These are phyloP conservation scores for Ogataea dorogensis DNA, from an alignment of 805 yeast genomes.

Conservation along the genomic window DNA sequence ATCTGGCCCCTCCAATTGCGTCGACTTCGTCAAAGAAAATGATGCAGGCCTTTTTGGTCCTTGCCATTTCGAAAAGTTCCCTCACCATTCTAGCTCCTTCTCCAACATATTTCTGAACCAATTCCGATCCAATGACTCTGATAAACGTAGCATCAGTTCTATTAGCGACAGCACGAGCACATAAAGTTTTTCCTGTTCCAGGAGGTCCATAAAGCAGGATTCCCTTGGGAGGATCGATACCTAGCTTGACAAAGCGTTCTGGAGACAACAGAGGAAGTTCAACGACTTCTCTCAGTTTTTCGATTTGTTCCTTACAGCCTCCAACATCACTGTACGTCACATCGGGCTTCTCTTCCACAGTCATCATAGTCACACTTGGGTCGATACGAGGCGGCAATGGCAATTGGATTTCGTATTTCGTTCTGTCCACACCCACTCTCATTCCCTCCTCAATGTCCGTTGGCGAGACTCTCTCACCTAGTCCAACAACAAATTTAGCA, in stretches of 20 bases:
- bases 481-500: slow-evolving; percentile 94
- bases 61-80: slow-evolving; percentile 98
- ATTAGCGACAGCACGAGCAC: slow-evolving; percentile 99
- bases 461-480: slow-evolving; percentile 96
- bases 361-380: slow-evolving; percentile 99
- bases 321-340: slow-evolving; percentile 98
- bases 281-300: slow-evolving; percentile 92
- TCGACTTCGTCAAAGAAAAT: slow-evolving; percentile 98
- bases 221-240: slow-evolving; percentile 99
- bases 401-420: slow-evolving; percentile 92
- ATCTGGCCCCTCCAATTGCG: slow-evolving; percentile 99
- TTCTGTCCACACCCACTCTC: slow-evolving; percentile 99
- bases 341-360: slow-evolving; percentile 99
- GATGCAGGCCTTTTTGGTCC: slow-evolving; percentile 96
- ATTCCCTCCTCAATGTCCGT: slow-evolving; percentile 99
- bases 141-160: slow-evolving; percentile 99
- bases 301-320: slow-evolving; percentile 98
- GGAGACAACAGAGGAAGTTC: slow-evolving; percentile 93
- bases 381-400: slow-evolving; percentile 98
- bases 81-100: slow-evolving; percentile 99
- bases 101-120: slow-evolving; percentile 98
- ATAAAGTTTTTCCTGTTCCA: slow-evolving; percentile 96
- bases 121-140: slow-evolving; percentile 96
- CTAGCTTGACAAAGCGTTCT: slow-evolving; percentile 93
- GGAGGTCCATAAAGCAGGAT: slow-evolving; percentile 96